Evolutionary conservation across 192 early-diverging fungal genomes (phyloP), one percentile per base, ranked within the genome.

Genomic region (Coemansia sp.): DNA sequence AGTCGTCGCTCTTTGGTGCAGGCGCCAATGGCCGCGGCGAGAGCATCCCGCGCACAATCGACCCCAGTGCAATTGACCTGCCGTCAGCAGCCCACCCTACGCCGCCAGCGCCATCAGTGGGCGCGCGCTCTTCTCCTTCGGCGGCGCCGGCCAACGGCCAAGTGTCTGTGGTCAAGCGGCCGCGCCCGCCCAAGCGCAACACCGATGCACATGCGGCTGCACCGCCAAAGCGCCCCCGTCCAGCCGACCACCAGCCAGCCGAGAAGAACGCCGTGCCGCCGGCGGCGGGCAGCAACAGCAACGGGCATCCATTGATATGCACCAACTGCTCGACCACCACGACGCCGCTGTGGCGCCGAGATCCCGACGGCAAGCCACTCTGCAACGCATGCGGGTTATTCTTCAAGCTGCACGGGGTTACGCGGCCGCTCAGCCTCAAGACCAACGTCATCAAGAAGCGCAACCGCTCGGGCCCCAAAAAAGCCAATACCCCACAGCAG

Each of bases 351-450:
- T 99, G 96, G 96, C 83, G 96, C 1, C 75, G 94, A 6, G 83
- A 94, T 47, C 85, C 86, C 5, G 80, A 86, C 37, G 95, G 95
- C 23, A 84, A 88, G 31, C 83, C 91, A 0, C 78, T 99, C 27
- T 99, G 96, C 60, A 99, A 99, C 53, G 96, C 96, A 0, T 99
- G 96, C 53, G 96, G 96, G 0, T 58, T 99, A 46, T 99, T 91
- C 64, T 85, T 78, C 60, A 99, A 98, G 69, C 75, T 99, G 20
- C 96, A 99, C 60, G 90, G 91, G 13, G 86, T 91, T n/a, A 82
- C 82, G 3, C 75, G 96, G 32, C 96, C 96, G n/a, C 75, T 91
- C 5, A 85, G 82, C 44, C 71, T 99, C 54, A 94, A 93, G 74
- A 91, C 87, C 3, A 90, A 93, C 60, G 87, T 93, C 16, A 95